phyloP scores from a whole-genome alignment of 2,329 filamentous ascomycete species.

The Aureobasidium sp. region DNA sequence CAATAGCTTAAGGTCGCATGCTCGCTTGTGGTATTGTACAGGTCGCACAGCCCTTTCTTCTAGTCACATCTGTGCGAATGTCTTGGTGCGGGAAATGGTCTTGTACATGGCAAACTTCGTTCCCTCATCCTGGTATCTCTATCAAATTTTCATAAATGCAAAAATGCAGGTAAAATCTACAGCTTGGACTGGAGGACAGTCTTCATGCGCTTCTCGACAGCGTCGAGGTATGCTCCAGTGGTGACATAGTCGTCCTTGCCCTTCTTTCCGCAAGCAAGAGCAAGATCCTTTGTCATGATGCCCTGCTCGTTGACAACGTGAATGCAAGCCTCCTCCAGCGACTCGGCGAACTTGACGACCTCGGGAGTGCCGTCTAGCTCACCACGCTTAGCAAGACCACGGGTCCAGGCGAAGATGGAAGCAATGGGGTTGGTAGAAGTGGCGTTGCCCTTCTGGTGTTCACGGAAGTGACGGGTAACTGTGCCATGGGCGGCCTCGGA shows the following conservation, averaged over 20 bases:
- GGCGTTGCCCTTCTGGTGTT: conserved; percentile 96
- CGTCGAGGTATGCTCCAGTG: conserved; percentile 83
- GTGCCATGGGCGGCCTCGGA: conserved; percentile 97
- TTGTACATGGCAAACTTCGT: not conserved
- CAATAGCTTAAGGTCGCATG: not conserved
- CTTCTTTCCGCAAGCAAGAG: conserved; percentile 87
- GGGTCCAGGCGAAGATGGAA: conserved; percentile 98
- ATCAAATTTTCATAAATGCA: not conserved
- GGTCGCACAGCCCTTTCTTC: not conserved
- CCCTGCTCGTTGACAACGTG: conserved; percentile 90
- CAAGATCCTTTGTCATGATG: conserved; percentile 99
- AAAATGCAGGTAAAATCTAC: conserved; percentile 31
- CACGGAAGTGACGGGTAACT: conserved; percentile 95
- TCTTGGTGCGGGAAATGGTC: not conserved
- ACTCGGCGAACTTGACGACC: conserved; percentile 82
- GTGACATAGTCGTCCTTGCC: conserved; percentile 82
- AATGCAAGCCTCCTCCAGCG: conserved; percentile 84
- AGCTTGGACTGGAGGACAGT: conserved; percentile 69
- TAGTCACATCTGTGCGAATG: not conserved
- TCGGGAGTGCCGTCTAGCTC: conserved; percentile 91
- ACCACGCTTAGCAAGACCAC: conserved; percentile 86
- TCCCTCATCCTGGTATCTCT: conserved; percentile 10
- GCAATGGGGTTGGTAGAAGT: conserved; percentile 98
- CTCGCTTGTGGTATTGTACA: not conserved
- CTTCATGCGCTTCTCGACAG: conserved; percentile 87